phyloP scores from a whole-genome alignment of 768 basidiomycete genomes.

The Tylopilus balloui region DNA sequence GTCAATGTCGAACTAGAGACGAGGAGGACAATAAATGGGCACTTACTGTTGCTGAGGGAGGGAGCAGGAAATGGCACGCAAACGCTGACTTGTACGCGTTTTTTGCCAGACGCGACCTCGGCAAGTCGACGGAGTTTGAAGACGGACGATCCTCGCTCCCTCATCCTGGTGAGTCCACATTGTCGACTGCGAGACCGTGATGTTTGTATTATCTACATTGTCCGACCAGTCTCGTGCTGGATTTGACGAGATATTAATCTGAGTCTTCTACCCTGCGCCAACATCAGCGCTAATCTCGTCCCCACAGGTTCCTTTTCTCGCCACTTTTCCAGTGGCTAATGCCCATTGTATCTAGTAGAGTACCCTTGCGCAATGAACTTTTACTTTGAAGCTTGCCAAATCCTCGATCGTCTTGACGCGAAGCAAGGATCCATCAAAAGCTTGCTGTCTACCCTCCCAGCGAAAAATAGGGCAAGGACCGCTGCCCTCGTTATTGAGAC shows the following conservation, averaged over 20 bases:
- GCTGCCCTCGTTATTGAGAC: slow-evolving; percentile 91
- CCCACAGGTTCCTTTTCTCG: slow-evolving; percentile 13
- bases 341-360: slow-evolving; percentile 25
- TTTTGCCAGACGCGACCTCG: slow-evolving; percentile 28
- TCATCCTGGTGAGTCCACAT: slow-evolving; percentile 19
- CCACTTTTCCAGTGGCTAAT: slow-evolving; percentile 23
- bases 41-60: slow-evolving; percentile 26
- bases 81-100: slow-evolving; percentile 18
- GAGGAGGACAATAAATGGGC: slow-evolving; percentile 1
- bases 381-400: slow-evolving; percentile 85
- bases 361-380: slow-evolving; percentile 71
- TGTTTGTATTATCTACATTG: slow-evolving; percentile 88
- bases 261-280: slow-evolving; percentile 16
- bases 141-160: background rate
- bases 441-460: slow-evolving; percentile 65
- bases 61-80: background rate
- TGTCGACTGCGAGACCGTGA: slow-evolving; percentile 38
- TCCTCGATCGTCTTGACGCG: slow-evolving; percentile 79
- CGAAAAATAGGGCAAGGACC: slow-evolving; percentile 71
- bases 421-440: slow-evolving; percentile 94
- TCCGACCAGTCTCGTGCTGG: slow-evolving; percentile 55
- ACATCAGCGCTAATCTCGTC: slow-evolving; percentile 27
- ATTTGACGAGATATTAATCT: slow-evolving; percentile 44
- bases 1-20: slow-evolving; percentile 1
- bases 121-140: slow-evolving; percentile 34